Conservation (phyloP, 768 basidiomycete species). For the Pisolithus sp. region DNA sequence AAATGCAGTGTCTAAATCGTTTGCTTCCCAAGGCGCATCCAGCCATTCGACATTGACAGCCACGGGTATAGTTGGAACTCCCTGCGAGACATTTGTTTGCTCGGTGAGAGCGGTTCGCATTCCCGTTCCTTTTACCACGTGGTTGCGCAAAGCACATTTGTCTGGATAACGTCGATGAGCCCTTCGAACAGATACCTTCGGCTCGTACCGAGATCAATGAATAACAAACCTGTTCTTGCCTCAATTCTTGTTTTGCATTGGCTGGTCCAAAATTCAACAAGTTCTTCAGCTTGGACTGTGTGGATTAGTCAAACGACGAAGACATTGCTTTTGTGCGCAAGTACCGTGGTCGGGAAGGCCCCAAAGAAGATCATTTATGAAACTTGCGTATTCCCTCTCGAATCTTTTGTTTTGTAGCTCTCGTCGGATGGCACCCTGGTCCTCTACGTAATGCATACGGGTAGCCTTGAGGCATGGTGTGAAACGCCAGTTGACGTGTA, state of each 20-base stretch:
- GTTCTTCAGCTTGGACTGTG: conserved; percentile 57
- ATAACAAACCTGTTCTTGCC: conserved; percentile 38
- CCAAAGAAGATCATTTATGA: conserved; percentile 62
- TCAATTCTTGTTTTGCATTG: conserved; percentile 68
- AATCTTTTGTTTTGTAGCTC: conserved; percentile 45
- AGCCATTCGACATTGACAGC: conserved; percentile 14
- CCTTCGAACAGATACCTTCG: background rate
- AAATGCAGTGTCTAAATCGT: conserved; percentile 18
- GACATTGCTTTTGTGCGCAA: background rate
- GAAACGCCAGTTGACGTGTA: background rate
- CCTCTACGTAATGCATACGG: conserved; percentile 60
- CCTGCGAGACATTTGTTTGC: background rate
- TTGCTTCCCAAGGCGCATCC: conserved; percentile 6
- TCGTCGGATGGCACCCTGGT: conserved; percentile 48
- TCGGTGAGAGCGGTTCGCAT: background rate
- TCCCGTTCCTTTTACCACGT: conserved; percentile 32
- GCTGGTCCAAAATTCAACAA: conserved; percentile 70
- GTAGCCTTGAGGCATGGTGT: conserved; percentile 37
- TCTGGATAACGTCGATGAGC: conserved; percentile 24
- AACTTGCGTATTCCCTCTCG: conserved; percentile 47
- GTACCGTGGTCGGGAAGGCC: conserved; percentile 58
- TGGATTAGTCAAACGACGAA: conserved; percentile 1
- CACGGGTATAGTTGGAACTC: background rate
- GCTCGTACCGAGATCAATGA: conserved; percentile 3
- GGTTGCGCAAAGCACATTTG: conserved; percentile 38